Evolutionary conservation across 2,329 filamentous ascomycete species (phyloP), one percentile per base, ranked within the genome.

Genomic region (Diaporthe australafricana): DNA sequence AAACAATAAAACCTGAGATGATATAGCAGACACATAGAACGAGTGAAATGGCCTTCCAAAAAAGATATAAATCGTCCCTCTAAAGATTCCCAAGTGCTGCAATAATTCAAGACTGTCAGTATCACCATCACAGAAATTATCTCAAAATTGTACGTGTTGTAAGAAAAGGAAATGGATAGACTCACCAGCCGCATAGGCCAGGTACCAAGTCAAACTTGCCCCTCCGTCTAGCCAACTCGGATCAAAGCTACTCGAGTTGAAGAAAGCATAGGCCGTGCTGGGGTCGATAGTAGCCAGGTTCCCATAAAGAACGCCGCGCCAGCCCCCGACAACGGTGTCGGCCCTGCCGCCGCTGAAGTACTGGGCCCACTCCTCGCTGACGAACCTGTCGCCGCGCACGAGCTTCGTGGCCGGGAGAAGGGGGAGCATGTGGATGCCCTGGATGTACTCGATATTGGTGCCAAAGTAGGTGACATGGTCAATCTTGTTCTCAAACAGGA

Each of bases 391-490:
- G 1, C 86, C 87, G 25, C 96, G 90, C 6, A 91, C 90, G 72
- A 93, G 89, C 6, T 91, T 85, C 1, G 92, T 92, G 70, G 88
- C 78, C 1, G 92, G 90, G 56, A 89, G 84, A 35, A 93, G 80
- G 7, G 92, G 92, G 30, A 93, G 83, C 91, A 94, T 93, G 81
- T 74, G 71, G 22, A 74, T 74, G 65, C 92, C 93, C 75, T 88
- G 83, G 71, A 95, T 88, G 74, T 90, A 94, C 81, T 96, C 92
- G 16, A 90, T 87, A 71, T 91, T 89, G 65, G 84, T 81, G 56
- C 94, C 94, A 78, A 98, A 98, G 83, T 94, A 98, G 1, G 96
- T 98, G 4, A 93, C 92, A 81, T 98, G 94, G 80, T 98, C 94
- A 68, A 95, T 88, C 83, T 98, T 98, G 85, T 98, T 98, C 83